Percentiles rank a stretch among this genome's conserved stretches.
Conservation (phyloP, 768 basidiomycete species). For the Trametes punicea region DNA sequence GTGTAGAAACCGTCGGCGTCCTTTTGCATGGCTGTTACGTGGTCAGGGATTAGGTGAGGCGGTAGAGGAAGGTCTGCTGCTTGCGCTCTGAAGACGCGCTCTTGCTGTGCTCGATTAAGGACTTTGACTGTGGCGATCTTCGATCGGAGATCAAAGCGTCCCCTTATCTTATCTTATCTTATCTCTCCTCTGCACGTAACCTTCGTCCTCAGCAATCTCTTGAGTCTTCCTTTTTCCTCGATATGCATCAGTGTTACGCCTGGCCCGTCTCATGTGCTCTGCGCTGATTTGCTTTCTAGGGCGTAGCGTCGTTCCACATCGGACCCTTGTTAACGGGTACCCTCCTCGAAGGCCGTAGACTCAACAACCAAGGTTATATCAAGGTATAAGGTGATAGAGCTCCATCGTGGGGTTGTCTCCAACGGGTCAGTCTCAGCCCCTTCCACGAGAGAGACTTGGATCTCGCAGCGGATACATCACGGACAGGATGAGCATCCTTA, state of each 20-base stretch:
- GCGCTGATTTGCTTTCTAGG: too few species aligned
- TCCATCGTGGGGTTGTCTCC: slow-evolving; percentile 1
- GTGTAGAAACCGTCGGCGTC: slow-evolving; percentile 81
- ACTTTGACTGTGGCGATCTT: background rate
- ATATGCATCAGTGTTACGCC: too few species aligned
- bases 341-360: too few species aligned
- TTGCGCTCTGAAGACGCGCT: background rate
- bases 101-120: background rate
- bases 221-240: background rate
- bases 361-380: too few species aligned
- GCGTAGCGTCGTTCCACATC: too few species aligned
- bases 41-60: too few species aligned
- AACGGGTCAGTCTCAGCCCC: slow-evolving; percentile 4
- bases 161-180: slow-evolving; percentile 23
- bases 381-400: too few species aligned
- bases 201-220: background rate
- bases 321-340: too few species aligned
- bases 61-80: background rate
- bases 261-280: too few species aligned
- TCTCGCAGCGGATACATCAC: background rate
- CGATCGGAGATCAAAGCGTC: slow-evolving; percentile 18
- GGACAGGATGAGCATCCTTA: slow-evolving; percentile 10
- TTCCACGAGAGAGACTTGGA: too few species aligned
- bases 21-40: slow-evolving; percentile 61
- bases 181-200: background rate